Percentiles rank a stretch among this genome's conserved stretches.
phyloP scores from a whole-genome alignment of 305 asterid species.

The Withania somnifera region DNA sequence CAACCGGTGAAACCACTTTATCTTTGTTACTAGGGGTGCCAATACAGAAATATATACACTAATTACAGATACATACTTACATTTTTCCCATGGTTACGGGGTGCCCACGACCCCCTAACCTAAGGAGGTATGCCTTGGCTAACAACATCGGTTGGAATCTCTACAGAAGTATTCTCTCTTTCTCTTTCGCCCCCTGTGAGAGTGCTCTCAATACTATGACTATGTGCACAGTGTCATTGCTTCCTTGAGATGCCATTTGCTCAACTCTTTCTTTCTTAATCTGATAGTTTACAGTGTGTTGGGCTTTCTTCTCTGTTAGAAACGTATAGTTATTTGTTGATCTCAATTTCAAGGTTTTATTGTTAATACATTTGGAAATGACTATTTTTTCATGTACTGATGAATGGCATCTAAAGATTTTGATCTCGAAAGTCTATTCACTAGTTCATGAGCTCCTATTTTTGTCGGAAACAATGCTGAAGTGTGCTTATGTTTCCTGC shows the following conservation, averaged over 20 bases:
- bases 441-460: background rate
- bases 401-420: background rate
- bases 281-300: background rate
- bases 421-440: background rate
- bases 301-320: background rate
- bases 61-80: too few species aligned
- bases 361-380: background rate
- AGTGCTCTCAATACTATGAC: background rate
- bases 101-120: too few species aligned
- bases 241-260: background rate
- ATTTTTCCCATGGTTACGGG: too few species aligned
- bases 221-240: background rate
- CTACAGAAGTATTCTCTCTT: background rate
- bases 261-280: background rate
- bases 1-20: too few species aligned
- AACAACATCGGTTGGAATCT: background rate
- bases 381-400: background rate
- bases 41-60: too few species aligned
- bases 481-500: background rate
- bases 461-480: background rate
- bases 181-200: background rate
- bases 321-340: background rate
- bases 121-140: too few species aligned
- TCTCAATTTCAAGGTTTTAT: background rate
- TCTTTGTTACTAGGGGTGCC: too few species aligned